Evolutionary conservation across 1,284 basidiomycete genomes (phyloP).

Genomic region (Puccinia polysora): DNA sequence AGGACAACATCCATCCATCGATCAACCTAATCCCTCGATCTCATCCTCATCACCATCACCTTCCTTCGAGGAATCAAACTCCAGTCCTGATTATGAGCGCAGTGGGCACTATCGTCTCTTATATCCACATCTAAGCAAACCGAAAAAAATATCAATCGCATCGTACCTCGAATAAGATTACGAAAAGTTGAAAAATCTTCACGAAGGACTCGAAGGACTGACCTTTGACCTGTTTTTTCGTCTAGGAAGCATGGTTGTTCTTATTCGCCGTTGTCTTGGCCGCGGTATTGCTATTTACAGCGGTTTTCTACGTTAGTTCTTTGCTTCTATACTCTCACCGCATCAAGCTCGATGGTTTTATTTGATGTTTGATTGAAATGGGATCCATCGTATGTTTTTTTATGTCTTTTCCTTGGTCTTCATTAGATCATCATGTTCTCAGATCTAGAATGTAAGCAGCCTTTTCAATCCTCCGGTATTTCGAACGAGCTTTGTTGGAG

Average conservation of each 20-base stretch:
- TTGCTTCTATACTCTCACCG: too few relatives aligned
- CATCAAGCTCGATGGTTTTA: background rate
- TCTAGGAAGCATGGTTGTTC: slow-evolving; percentile 77
- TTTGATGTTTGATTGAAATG: background rate
- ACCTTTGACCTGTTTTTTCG: background rate
- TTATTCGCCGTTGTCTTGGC: slow-evolving; percentile 87
- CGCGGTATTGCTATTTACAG: slow-evolving; percentile 86
- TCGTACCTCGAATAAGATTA: background rate
- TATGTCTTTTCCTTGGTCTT: background rate
- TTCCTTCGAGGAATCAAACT: too few relatives aligned
- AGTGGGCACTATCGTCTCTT: background rate
- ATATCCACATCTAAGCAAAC: too few relatives aligned
- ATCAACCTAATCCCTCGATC: too few relatives aligned
- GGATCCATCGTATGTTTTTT: too few relatives aligned
- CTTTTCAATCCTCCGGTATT: too few relatives aligned
- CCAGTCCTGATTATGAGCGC: slow-evolving; percentile 22
- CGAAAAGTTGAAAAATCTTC: too few relatives aligned
- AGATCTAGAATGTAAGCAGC: slow-evolving; percentile 73
- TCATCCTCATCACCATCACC: too few relatives aligned
- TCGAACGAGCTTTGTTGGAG: slow-evolving; percentile 32
- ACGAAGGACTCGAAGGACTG: background rate
- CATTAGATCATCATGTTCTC: slow-evolving; percentile 98
- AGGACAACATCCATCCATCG: slow-evolving; percentile 1
- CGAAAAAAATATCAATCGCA: too few relatives aligned
- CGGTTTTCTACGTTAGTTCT: slow-evolving; percentile 90